phyloP scores from a whole-genome alignment of 2,329 filamentous ascomycete genomes.

The Pseudocercospora pini-densiflorae region DNA sequence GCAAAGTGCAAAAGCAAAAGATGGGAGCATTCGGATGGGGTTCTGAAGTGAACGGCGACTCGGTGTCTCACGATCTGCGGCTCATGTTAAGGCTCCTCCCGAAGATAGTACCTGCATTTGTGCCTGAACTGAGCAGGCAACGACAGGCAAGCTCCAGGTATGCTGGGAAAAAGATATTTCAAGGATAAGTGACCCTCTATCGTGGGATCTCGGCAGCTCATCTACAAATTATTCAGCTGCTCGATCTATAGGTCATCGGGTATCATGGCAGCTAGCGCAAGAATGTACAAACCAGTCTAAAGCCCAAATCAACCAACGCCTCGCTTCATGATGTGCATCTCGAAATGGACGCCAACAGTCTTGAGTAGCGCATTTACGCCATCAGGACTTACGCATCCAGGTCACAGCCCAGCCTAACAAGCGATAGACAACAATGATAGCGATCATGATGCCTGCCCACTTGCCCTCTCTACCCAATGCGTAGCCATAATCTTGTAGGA shows the following conservation, averaged over 20 bases:
- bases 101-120: background rate
- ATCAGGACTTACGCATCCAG: conserved; percentile 27
- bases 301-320: conserved; percentile 4
- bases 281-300: conserved; percentile 5
- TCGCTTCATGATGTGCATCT: background rate
- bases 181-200: background rate
- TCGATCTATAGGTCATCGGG: background rate
- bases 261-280: background rate
- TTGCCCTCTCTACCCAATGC: conserved; percentile 61
- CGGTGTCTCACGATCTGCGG: background rate
- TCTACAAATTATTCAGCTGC: conserved; percentile 10
- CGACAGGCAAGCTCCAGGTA: background rate
- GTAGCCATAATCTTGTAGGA: conserved; percentile 71
- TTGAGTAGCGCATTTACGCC: background rate
- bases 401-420: conserved; percentile 65
- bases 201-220: background rate
- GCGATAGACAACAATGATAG: conserved; percentile 72
- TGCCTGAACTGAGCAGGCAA: background rate
- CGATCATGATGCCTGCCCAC: conserved; percentile 75
- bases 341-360: conserved; percentile 4
- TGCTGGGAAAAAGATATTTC: background rate
- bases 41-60: background rate
- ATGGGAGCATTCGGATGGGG: background rate
- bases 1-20: background rate
- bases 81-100: background rate